Conservation (phyloP, 2,329 filamentous ascomycete species). For the Paecilomyces fulvus region DNA sequence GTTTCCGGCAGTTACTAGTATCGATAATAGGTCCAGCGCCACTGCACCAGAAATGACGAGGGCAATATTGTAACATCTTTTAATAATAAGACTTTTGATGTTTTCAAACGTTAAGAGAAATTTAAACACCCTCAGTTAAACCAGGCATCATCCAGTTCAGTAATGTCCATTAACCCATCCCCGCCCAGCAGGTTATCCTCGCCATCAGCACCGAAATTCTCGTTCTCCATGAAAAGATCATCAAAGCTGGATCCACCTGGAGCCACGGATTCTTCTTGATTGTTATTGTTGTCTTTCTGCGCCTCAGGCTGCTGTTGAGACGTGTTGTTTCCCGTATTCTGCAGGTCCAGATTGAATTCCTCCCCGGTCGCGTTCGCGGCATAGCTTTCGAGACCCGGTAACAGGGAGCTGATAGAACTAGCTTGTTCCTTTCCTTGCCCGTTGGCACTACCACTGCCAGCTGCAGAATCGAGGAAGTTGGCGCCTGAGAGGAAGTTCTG, state of each 20-base stretch:
- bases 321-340: conserved; percentile 16
- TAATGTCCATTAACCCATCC: conserved; percentile 29
- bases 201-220: conserved; percentile 25
- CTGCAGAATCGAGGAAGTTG: conserved; percentile 16
- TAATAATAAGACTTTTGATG: background rate
- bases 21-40: too few relatives aligned
- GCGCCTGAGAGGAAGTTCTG: conserved; percentile 29
- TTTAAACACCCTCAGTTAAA: conserved; percentile 17
- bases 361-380: conserved; percentile 23
- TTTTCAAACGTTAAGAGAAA: background rate
- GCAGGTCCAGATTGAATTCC: conserved; percentile 30
- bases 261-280: conserved; percentile 27
- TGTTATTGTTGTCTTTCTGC: conserved; percentile 9
- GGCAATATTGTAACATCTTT: too few relatives aligned
- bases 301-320: conserved; percentile 8
- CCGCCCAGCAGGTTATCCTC: conserved; percentile 28
- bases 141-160: conserved; percentile 35
- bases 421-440: conserved; percentile 9
- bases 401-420: conserved; percentile 16
- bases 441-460: conserved; percentile 7
- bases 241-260: conserved; percentile 38
- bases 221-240: conserved; percentile 35
- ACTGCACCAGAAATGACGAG: too few relatives aligned
- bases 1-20: too few relatives aligned
- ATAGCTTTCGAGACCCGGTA: conserved; percentile 24